These are phyloP conservation scores for Coemansia sp. DNA, from an alignment of 192 early-diverging fungal genomes.

Conservation along the genomic window DNA sequence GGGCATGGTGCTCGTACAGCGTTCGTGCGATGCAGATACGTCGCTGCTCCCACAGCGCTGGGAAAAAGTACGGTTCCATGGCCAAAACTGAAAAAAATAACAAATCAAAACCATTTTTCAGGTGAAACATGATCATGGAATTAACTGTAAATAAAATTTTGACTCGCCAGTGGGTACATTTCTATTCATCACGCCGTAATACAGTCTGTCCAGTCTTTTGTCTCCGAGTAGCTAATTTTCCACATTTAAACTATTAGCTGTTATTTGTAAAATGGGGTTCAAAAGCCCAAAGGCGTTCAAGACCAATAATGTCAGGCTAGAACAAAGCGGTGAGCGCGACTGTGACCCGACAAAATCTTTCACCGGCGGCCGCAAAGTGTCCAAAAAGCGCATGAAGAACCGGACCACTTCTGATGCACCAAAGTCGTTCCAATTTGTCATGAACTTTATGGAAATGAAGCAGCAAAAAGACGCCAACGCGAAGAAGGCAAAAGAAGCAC, in stretches of 20 bases:
- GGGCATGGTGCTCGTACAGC: conserved; percentile 55
- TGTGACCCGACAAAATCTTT: conserved; percentile 36
- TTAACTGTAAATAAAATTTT: neutral
- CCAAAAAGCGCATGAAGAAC: conserved; percentile 17
- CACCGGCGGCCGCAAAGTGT: conserved; percentile 40
- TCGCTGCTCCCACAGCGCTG: conserved; percentile 85
- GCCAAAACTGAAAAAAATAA: neutral
- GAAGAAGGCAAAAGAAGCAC: conserved; percentile 21
- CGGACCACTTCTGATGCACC: conserved; percentile 30
- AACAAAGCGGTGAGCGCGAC: conserved; percentile 32
- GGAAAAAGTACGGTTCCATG: conserved; percentile 45
- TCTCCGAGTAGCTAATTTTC: neutral
- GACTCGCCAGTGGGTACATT: neutral
- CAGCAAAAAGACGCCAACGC: conserved; percentile 11
- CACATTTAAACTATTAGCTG: neutral
- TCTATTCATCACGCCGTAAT: neutral
- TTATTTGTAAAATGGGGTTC: conserved; percentile 34
- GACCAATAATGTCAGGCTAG: conserved; percentile 8
- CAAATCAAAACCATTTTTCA: neutral
- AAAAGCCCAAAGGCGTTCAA: conserved; percentile 43
- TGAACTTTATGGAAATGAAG: conserved; percentile 37
- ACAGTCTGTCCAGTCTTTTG: neutral
- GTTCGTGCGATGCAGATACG: conserved; percentile 59
- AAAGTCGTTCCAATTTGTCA: conserved; percentile 38
- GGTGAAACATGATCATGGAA: neutral